Evolutionary conservation across 192 early-diverging fungal species (phyloP), one percentile per base, ranked within the genome.

Genomic region (Backusella liffmaniae): DNA sequence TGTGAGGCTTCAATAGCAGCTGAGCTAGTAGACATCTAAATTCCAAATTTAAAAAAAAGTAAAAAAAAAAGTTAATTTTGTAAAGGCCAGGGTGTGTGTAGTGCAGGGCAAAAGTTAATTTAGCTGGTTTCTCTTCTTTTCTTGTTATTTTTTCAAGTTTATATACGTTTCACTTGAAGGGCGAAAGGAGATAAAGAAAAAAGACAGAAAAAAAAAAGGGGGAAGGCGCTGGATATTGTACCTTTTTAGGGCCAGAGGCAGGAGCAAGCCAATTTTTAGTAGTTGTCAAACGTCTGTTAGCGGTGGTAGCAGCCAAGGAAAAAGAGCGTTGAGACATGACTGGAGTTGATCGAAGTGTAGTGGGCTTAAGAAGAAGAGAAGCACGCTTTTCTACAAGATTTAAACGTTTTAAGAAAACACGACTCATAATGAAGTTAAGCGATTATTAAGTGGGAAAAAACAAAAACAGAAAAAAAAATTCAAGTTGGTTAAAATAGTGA

Each of bases 251-350:
- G 15, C 23, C 41, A 4, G n/a, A 23, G 23, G 53, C 21, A 37
- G 36, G 39, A 70, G 69, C n/a, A 46, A 70, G 41, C 69, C 34
- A 70, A 30, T 70, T 70, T 30, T 70, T 70, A 18, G 69, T 70
- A 9, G 34, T 26, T 39, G 69, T 70, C 26, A 70, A 70, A 46
- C 69, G 37, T 46, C 69, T 70, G 15, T 12, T 70, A 16, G 69
- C 69, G 42, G 42, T 44, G 9, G 66, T 34, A 41, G 39, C 21
- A 70, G 68, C 21, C 36, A 70, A 70, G 3, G 69, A 59, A 26
- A 59, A 59, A 59, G 53, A 59, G 53, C 53, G 53, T 59, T 70
- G 36, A 26, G 69, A 46, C 37, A 26, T 70, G 16, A 44, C 69
- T 70, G 34, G 16, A 26, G 53, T 23, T 59, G 53, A 59, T 59